Evolutionary conservation across 116 monocot genomes (phyloP), one percentile per base, ranked within the genome.

Genomic region (Dioscorea cayenensis): DNA sequence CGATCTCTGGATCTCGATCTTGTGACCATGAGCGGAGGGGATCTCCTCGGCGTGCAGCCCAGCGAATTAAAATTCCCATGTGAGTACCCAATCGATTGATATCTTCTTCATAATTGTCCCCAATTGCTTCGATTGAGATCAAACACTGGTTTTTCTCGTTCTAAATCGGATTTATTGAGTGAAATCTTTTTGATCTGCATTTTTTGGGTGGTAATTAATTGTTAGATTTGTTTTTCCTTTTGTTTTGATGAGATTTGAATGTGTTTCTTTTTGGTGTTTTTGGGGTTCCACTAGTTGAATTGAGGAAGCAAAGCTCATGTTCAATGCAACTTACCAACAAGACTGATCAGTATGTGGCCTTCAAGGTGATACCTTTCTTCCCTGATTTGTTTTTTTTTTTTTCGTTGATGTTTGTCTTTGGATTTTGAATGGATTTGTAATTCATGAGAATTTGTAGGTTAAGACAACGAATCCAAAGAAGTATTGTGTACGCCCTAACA

Each of bases 401-500:
- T 25, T 20, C n/a, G 27, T 4, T 22, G 25, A 32, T 43, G 11
- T 43, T 43, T 4, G 51, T 51, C 5, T 22, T 50, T 19, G 0
- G 4, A 69, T 69, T 7, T 69, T 23, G 51, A 18, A 13, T 36
- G 28, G 25, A 32, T 32, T 18, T 23, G 25, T 7, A 3, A 16
- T 16, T 65, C 14, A 48, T 69, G 6, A 17, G 7, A 22, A 60
- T 82, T 55, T 20, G 19, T 84, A 95, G 95, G 89, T 95, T 32
- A 95, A 95, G 76, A 95, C 95, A 35, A 95, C 95, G 10, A 95
- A 83, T 61, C 95, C 95, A 8, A 92, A 80, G 76, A 92, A 89
- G 48, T 95, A 95, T 73, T 89, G 84, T 49, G 95, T 95, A 77
- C 84, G 92, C 14, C 95, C 89, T 11, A 89, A 89, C 36, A 80